Base-by-base conservation (phyloP, 768 basidiomycete genomes). In the Boletus huronensis region DNA sequence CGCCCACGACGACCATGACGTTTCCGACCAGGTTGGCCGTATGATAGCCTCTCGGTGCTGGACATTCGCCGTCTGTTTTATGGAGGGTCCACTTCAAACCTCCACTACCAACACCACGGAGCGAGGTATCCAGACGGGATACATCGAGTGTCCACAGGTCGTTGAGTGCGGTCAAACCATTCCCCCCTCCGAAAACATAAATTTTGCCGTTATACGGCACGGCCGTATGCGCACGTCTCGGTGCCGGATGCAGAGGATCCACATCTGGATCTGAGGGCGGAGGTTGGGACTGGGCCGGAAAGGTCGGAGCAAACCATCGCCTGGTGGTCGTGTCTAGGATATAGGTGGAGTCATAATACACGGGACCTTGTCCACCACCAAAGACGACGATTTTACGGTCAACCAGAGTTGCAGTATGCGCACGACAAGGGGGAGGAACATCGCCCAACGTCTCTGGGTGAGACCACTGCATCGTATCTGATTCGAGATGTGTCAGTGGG, bases 171-270 rank as follows among this genome's bases (percentile, higher is more conserved):
- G 81, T 82, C 74, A 87, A 76, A 0, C 95, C 95, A 54, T 93
- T 95, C 3, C 95, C 94, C n/a, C 95, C 93, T 8, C 93, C 95
- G 63, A 96, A 97, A 4, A 97, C 72, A 76, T 89, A 91, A 0
- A 98, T 79, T 65, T 82, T 86, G 54, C 79, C 77, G 28, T 75
- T 74, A 63, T 92, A 85, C 21, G 84, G 72, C 14, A 94, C 88
- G 1, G 91, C 83, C 0, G 92, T 90, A 69, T 98, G 95, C 1
- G 95, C 93, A 26, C 95, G 84, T 9, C 95, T 83, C 3, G 87
- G 84, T 3, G 82, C 79, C 0, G 90, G 84, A 40, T 70, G 70
- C 23, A 66, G 68, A 21, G 62, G 56, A 8, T 54, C 50, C 0
- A 44, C 51, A 0, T 55, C 48, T 16, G 54, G 50, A 5, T 63